Evolutionary conservation across 495 filamentous ascomycete species (phyloP).

Genomic region (Aspergillus kassunensis): DNA sequence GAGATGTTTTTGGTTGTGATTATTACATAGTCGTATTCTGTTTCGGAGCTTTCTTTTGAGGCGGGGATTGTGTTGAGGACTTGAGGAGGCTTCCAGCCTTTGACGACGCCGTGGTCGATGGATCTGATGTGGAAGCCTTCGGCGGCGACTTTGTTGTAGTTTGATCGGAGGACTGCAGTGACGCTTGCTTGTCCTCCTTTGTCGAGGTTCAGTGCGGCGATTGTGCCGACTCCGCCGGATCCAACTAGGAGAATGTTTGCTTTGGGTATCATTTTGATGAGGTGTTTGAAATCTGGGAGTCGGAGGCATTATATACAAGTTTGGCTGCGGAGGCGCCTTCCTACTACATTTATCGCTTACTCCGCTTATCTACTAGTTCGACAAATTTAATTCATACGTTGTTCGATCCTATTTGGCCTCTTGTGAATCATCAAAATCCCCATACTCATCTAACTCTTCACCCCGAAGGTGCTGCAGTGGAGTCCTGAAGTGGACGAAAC

Average conservation of each 20-base stretch:
- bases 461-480: slow-evolving; percentile 21
- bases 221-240: slow-evolving; percentile 48
- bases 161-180: slow-evolving; percentile 52
- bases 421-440: slow-evolving; percentile 19
- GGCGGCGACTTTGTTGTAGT: slow-evolving; percentile 43
- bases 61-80: neutral
- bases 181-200: slow-evolving; percentile 33
- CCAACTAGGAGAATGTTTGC: slow-evolving; percentile 28
- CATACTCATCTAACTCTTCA: slow-evolving; percentile 14
- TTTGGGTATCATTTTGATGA: neutral
- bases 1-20: slow-evolving; percentile 9
- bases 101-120: slow-evolving; percentile 25
- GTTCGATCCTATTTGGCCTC: slow-evolving; percentile 5
- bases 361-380: neutral
- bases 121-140: slow-evolving; percentile 52
- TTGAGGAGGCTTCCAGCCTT: slow-evolving; percentile 18
- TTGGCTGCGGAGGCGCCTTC: slow-evolving; percentile 5
- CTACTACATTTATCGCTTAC: neutral
- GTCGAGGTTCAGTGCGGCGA: slow-evolving; percentile 47
- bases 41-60: neutral
- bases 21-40: neutral
- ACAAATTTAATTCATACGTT: neutral
- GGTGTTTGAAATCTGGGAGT: neutral
- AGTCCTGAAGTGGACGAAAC: slow-evolving; percentile 19
- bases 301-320: neutral